Percentiles rank a stretch among this genome's conserved stretches.
phyloP scores from a whole-genome alignment of 495 filamentous ascomycete species.

The Aeminium ludgeri region DNA sequence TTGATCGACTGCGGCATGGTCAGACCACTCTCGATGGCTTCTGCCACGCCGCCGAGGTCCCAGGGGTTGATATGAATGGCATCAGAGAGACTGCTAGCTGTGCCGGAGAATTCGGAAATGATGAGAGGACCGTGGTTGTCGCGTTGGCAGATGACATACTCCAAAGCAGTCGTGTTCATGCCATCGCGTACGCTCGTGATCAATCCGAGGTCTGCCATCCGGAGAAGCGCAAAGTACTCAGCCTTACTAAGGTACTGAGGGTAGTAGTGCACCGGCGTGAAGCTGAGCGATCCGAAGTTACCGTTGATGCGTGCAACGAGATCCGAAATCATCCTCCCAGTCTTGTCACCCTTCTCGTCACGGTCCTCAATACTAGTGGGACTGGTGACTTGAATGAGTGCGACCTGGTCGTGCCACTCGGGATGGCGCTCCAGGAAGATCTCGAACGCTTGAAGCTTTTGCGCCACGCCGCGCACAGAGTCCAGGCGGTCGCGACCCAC shows the following conservation, averaged over 20 bases:
- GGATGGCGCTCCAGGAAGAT: constrained; percentile 74
- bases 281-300: constrained; percentile 65
- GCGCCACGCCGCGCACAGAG: constrained; percentile 72
- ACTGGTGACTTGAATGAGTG: constrained; percentile 84
- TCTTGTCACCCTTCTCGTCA: constrained; percentile 47
- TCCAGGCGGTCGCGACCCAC: constrained; percentile 87
- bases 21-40: constrained; percentile 61
- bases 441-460: constrained; percentile 88
- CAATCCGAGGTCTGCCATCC: constrained; percentile 71
- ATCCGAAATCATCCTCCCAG: constrained; percentile 70
- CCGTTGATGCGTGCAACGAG: constrained; percentile 83
- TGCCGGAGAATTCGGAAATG: constrained; percentile 88
- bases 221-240: constrained; percentile 82
- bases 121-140: constrained; percentile 72
- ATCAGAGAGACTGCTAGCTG: constrained; percentile 64
- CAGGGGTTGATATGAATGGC: constrained; percentile 93
- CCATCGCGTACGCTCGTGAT: constrained; percentile 88
- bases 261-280: constrained; percentile 79
- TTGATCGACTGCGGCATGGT: constrained; percentile 50
- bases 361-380: constrained; percentile 60
- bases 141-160: constrained; percentile 84
- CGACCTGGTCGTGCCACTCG: constrained; percentile 80
- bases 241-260: constrained; percentile 72
- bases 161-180: constrained; percentile 91
- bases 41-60: constrained; percentile 66